Evolutionary conservation across 208 protist genomes (phyloP), one percentile per base, ranked within the genome.

Genomic region (Leishmania tropica): DNA sequence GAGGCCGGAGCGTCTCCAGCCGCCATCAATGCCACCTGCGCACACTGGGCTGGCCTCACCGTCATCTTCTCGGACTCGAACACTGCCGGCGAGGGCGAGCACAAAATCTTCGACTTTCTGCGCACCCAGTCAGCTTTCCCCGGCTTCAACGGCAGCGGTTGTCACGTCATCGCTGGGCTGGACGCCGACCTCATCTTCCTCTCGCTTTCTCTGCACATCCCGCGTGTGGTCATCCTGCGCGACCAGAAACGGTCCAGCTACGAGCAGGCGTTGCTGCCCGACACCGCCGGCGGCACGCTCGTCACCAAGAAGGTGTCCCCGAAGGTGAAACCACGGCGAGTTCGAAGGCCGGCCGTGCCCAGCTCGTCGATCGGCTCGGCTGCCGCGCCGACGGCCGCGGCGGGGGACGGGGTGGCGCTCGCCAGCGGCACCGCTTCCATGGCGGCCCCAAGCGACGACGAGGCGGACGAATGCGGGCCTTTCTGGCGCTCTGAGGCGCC

Each of bases 141-240:
- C 6, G 91, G 92, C 4, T 95, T 94, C 35, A 90, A 91, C 75
- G 87, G 88, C 40, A 88, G 62, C 24, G 97, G 94, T 28, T 80
- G 85, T 10, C 99, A 99, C 89, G 95, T 97, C 35, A 92, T 99
- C n/a, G 99, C 99, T 72, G 99, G 99, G 37, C 89, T 99, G 13
- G 99, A 99, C 87, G 99, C 99, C 1, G 99, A 99, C 88, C 89
- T 99, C 24, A 99, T 99, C 81, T 99, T 99, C 90, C 91, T 99
- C 28, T 85, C 94, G 5, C 91, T 99, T 1, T 96, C 93, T 70
- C 81, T 97, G 24, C 98, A 99, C 84, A 98, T 99, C 84, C 92
- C 97, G 5, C 83, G 98, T 78, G 96, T 99, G 58, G 86, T 89
- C 51, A 93, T 99, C 28, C 88, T 99, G 21, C 90, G 96, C 70